These are phyloP conservation scores for Neoscytalidium dimidiatum DNA, from an alignment of 2,329 filamentous ascomycete genomes.

Conservation along the genomic window DNA sequence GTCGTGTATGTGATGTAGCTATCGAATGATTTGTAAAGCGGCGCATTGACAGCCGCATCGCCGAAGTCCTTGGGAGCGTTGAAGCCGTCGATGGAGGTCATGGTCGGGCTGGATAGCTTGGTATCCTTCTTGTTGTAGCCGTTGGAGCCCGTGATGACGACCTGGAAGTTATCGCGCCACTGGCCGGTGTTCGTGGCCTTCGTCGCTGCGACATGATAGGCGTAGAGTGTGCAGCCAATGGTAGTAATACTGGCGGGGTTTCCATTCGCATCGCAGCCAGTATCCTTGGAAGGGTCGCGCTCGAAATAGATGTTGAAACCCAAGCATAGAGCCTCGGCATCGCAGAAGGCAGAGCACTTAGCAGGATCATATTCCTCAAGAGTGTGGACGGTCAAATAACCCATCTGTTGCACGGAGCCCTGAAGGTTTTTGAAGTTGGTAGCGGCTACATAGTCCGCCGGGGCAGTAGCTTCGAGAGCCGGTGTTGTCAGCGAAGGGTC, in stretches of 20 bases:
- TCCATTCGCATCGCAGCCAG: not conserved
- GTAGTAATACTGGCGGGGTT: conserved; percentile 22
- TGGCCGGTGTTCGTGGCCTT: conserved; percentile 32
- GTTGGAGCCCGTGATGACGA: conserved; percentile 25
- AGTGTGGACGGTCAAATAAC: conserved; percentile 20
- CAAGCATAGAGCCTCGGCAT: conserved; percentile 21
- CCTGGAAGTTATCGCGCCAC: conserved; percentile 26
- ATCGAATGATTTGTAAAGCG: not conserved
- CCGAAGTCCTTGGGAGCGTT: not conserved
- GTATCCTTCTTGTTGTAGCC: conserved; percentile 23
- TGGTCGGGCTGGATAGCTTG: conserved; percentile 1
- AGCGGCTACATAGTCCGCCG: conserved; percentile 19
- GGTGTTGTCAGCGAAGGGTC: not conserved
- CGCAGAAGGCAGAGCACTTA: conserved; percentile 22
- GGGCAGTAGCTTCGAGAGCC: not conserved
- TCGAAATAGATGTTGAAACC: conserved; percentile 29
- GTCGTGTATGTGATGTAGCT: conserved; percentile 7
- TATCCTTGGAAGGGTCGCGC: conserved; percentile 21
- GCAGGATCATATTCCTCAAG: conserved; percentile 20
- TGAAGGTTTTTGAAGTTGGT: conserved; percentile 15
- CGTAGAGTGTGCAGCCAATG: conserved; percentile 35
- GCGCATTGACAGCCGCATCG: not conserved
- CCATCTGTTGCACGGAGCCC: conserved; percentile 22
- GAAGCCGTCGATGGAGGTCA: conserved; percentile 10
- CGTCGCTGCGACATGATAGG: conserved; percentile 26